Base-by-base conservation (phyloP, 176 grass and related monocot species). In the Miscanthus lutarioriparius region DNA sequence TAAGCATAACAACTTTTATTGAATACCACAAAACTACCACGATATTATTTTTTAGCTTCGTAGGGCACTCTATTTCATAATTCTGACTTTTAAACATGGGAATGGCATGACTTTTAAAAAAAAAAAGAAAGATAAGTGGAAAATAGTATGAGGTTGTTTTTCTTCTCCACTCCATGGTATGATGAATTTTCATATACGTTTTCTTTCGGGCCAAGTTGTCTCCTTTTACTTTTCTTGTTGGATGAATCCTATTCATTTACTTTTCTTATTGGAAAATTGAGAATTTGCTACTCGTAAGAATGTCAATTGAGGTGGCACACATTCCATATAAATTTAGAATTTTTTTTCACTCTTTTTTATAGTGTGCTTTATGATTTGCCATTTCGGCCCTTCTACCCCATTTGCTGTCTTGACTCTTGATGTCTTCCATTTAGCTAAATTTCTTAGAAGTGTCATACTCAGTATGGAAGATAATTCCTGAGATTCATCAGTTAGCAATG, bases 41-140 rank as follows among this genome's bases (percentile, higher is more conserved):
- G 71, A 39, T 71, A 33, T 43, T 63, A 10, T 5, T 53, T 25
- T 25, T 89, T 13, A 82, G 63, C 85, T 56, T 86, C 4, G 2
- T 41, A 53, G 23, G 72, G 10, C 33, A 72, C 17, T 53, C 1
- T 78, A 32, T 70, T 43, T 33, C 35, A 44, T 8, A 75, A 75
- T 22, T 64, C 0, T 27, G 3, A 61, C 3, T 77, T 69, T 28
- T 70, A 82, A 58, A 37, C n/a, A 70, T 26, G 22, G 12, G 4
- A 51, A 54, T 25, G 20, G 0, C 20, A 62, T 7, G 3, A 2
- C 6, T 15, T 22, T 23, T 75, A 37, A 37, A 10, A 15, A 1
- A 23, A 26, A 62, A 26, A 25, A 3, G 22, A 26, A 56, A 61
- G 23, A 28, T 10, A 39, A 63, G 10, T 43, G 23, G 38, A 40